phyloP scores from a whole-genome alignment of 129 eudicot genomes.

The Heracleum sosnowskyi region DNA sequence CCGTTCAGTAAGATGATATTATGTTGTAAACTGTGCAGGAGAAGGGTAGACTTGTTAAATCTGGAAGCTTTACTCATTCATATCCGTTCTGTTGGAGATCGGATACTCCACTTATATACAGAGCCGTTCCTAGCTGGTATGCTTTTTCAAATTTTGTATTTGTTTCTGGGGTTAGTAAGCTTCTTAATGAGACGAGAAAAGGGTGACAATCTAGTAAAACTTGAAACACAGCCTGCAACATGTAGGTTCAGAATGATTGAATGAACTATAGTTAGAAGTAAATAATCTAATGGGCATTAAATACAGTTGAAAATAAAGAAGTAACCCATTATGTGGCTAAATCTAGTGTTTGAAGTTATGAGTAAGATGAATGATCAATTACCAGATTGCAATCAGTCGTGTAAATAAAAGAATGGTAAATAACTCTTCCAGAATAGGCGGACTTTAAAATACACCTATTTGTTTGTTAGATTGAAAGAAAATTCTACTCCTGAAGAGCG shows the following conservation, averaged over 20 bases:
- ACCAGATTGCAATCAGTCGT: neutral
- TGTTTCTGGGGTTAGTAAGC: neutral
- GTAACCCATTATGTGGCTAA: neutral
- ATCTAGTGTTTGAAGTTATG: neutral
- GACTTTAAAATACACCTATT: neutral
- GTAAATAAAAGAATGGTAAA: neutral
- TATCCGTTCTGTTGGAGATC: slow-evolving; percentile 84
- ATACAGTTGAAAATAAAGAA: neutral
- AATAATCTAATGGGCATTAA: neutral
- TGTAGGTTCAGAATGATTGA: neutral
- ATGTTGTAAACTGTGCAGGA: slow-evolving; percentile 30
- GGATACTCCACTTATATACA: slow-evolving; percentile 70
- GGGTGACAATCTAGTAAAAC: neutral
- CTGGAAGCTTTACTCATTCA: slow-evolving; percentile 61
- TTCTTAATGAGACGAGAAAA: neutral
- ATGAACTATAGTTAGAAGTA: neutral
- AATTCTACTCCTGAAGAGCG: neutral
- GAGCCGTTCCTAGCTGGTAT: slow-evolving; percentile 91
- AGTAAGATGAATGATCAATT: neutral
- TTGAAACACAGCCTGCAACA: neutral
- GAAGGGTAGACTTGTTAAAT: slow-evolving; percentile 60
- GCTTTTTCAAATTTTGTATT: neutral
- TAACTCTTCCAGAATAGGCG: neutral
- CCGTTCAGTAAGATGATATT: neutral
- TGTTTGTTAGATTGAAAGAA: neutral